These are phyloP conservation scores for Rubus idaeus DNA, from an alignment of 306 rosid genomes.

Conservation along the genomic window DNA sequence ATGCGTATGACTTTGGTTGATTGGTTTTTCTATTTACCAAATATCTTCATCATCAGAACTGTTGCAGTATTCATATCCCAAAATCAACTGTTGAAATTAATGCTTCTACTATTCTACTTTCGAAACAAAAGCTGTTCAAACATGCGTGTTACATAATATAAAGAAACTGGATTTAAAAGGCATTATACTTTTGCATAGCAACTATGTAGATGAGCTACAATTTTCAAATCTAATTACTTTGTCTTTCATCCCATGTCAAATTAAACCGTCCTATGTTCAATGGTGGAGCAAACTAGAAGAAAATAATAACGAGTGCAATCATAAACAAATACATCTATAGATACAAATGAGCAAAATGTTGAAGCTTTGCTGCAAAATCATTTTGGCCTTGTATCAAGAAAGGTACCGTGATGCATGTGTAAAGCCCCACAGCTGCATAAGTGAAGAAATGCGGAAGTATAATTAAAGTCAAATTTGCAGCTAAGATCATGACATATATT, in stretches of 20 bases:
- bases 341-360: conserved; percentile 5
- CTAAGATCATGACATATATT: background rate
- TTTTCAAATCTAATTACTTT: background rate
- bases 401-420: conserved; percentile 72
- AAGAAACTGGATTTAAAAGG: background rate
- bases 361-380: background rate
- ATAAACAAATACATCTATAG: conserved; percentile 10
- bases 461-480: background rate
- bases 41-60: too few relatives aligned
- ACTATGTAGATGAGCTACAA: conserved; percentile 1
- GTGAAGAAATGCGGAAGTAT: background rate
- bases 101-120: background rate
- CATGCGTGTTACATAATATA: background rate
- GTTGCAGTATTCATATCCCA: background rate
- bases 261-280: background rate
- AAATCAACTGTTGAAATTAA: background rate
- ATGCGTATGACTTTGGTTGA: background rate
- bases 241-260: background rate
- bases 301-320: conserved; percentile 11
- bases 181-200: background rate
- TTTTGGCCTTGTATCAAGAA: conserved; percentile 32
- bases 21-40: background rate
- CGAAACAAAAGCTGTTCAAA: background rate
- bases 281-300: background rate
- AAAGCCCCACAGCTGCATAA: conserved; percentile 95